Evolutionary conservation across 352 stramenopile species (phyloP).

Genomic region (Phytophthora pistaciae): DNA sequence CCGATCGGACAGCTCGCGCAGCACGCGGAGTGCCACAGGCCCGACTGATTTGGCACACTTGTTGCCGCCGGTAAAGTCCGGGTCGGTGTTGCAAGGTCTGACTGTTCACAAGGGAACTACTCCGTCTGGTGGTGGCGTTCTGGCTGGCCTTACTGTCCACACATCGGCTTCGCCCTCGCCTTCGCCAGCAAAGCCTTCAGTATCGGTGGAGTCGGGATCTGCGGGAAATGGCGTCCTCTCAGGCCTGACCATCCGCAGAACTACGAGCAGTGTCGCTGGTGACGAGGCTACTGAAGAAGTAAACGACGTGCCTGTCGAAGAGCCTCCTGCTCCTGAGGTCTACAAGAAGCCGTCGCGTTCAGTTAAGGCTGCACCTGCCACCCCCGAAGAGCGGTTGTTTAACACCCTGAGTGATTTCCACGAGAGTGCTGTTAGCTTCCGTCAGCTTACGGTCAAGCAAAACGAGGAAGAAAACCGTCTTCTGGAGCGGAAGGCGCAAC

Average conservation of each 20-base stretch:
- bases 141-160: conserved; percentile 79
- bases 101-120: conserved; percentile 57
- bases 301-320: conserved; percentile 21
- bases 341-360: conserved; percentile 37
- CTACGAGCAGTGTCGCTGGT: conserved; percentile 23
- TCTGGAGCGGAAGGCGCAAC: conserved; percentile 69
- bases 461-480: conserved; percentile 82
- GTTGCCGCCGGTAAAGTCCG: conserved; percentile 60
- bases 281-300: conserved; percentile 24
- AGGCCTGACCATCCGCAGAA: conserved; percentile 57
- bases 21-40: conserved; percentile 41
- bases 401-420: conserved; percentile 81
- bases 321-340: conserved; percentile 23
- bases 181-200: conserved; percentile 32
- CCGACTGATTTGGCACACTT: conserved; percentile 75
- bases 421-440: conserved; percentile 74
- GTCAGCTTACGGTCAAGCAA: conserved; percentile 66
- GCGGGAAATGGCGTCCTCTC: conserved; percentile 50
- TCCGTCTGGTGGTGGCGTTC: conserved; percentile 47
- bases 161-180: conserved; percentile 44
- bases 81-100: conserved; percentile 71
- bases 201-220: conserved; percentile 29
- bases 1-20: conserved; percentile 36
- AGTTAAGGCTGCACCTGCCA: conserved; percentile 37
- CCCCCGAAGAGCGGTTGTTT: conserved; percentile 73